phyloP scores from a whole-genome alignment of 2,329 filamentous ascomycete genomes.

The Colletotrichum orchidophilum region DNA sequence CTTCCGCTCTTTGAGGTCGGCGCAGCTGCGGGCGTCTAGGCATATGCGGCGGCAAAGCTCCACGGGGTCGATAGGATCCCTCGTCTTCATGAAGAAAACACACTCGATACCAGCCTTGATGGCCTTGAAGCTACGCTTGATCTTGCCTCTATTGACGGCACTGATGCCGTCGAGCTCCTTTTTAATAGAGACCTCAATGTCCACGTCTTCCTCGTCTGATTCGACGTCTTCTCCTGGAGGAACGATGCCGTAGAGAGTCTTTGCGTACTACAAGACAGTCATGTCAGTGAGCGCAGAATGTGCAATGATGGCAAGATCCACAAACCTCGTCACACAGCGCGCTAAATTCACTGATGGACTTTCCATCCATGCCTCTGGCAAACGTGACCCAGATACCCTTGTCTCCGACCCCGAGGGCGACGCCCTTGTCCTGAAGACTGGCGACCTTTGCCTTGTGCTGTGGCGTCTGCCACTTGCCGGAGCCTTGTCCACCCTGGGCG shows the following conservation, averaged over 20 bases:
- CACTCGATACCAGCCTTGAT: constrained; percentile 68
- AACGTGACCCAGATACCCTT: constrained; percentile 83
- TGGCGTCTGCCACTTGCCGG: constrained; percentile 69
- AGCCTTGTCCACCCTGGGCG: constrained; percentile 43
- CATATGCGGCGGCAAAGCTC: constrained; percentile 64
- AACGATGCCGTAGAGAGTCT: constrained; percentile 65
- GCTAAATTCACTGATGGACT: constrained; percentile 73
- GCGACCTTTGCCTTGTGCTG: constrained; percentile 63
- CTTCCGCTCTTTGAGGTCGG: constrained; percentile 53
- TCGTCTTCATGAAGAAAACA: constrained; percentile 69
- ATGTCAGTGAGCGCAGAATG: background rate
- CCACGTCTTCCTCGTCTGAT: constrained; percentile 57
- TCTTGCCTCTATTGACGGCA: constrained; percentile 48
- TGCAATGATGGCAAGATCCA: constrained; percentile 1
- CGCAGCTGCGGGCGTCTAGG: constrained; percentile 58
- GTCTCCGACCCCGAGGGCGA: constrained; percentile 71
- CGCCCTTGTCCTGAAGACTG: constrained; percentile 52
- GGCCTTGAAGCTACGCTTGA: constrained; percentile 60
- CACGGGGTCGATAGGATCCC: constrained; percentile 63
- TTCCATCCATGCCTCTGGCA: constrained; percentile 74
- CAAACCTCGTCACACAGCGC: constrained; percentile 73
- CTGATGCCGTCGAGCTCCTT: constrained; percentile 74
- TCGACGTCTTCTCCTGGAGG: constrained; percentile 45
- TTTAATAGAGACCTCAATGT: constrained; percentile 78
- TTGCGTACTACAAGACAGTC: constrained; percentile 66